Conservation (phyloP, 768 basidiomycete species). For the Mycena haematopus region DNA sequence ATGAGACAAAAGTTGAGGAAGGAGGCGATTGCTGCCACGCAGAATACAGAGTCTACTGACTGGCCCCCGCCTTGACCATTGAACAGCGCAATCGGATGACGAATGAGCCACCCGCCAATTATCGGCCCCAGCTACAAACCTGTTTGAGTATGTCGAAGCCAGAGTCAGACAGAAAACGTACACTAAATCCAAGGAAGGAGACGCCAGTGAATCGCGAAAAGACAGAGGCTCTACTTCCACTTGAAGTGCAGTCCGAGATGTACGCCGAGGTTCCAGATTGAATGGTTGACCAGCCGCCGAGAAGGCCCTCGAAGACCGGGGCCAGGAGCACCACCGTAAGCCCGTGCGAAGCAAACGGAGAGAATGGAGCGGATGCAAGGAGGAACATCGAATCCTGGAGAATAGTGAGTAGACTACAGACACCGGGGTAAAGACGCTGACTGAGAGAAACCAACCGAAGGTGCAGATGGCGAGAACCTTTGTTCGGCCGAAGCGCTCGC, state of each 20-base stretch:
- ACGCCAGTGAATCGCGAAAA: slow-evolving; percentile 82
- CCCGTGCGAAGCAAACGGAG: slow-evolving; percentile 66
- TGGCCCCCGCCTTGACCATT: slow-evolving; percentile 25
- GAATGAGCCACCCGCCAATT: slow-evolving; percentile 66
- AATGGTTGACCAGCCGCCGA: slow-evolving; percentile 85
- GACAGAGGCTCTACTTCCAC: slow-evolving; percentile 76
- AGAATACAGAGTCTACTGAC: slow-evolving; percentile 55
- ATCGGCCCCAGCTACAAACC: slow-evolving; percentile 59
- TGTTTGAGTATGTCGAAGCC: not conserved
- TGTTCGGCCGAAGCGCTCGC: slow-evolving; percentile 81
- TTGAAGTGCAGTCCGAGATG: slow-evolving; percentile 84
- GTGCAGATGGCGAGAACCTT: slow-evolving; percentile 73
- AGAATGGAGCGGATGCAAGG: slow-evolving; percentile 75
- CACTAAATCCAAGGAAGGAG: slow-evolving; percentile 74
- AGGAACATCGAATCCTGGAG: slow-evolving; percentile 82
- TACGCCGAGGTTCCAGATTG: slow-evolving; percentile 82
- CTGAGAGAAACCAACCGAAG: slow-evolving; percentile 60
- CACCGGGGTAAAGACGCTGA: slow-evolving; percentile 4
- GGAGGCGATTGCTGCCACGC: slow-evolving; percentile 50
- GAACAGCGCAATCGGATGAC: slow-evolving; percentile 39
- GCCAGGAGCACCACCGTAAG: slow-evolving; percentile 81
- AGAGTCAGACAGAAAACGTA: slow-evolving; percentile 30
- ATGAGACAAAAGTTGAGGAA: slow-evolving; percentile 65
- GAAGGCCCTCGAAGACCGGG: slow-evolving; percentile 80
- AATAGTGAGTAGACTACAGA: slow-evolving; percentile 16